Base-by-base conservation (phyloP, 805 yeast genomes). In the Candida silvatica region DNA sequence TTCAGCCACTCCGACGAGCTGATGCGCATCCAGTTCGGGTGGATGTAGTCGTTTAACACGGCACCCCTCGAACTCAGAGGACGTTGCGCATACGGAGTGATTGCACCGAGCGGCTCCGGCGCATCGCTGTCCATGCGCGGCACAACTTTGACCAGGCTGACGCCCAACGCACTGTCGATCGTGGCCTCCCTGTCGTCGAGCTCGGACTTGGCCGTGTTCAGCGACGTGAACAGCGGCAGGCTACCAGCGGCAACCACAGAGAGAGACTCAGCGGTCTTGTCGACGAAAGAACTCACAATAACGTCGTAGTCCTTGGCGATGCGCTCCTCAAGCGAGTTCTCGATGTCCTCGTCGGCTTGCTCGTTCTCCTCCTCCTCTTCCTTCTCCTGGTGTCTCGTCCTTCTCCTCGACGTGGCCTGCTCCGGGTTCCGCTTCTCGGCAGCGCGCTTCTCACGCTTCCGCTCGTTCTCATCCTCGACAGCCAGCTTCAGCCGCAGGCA, bases 221-320 rank as follows among this genome's bases (percentile, higher is more conserved):
- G 58, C 0, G 95, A 80, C 5, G 95, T 71, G 52, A 92, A 90
- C 33, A 92, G 63, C 11, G 96, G 94, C 20, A 74, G 67, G 27
- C 79, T 86, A 28, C 71, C 71, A 15, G 72, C 71, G 3, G 81
- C 75, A 7, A 72, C 58, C 23, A 79, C 56, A 39, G 68, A 71
- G 41, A 71, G 67, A 0, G 87, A 74, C 55, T 88, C 92, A n/a
- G 74, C 73, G 35, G 77, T 69, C 3, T 71, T 62, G 6, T 66
- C 51, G 7, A 62, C 52, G 46, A 74, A 77, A 27, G 66, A 59
- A 1, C 69, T 61, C 1, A 81, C 64, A 14, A 83, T 77, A 38
- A 71, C 67, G 23, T 69, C 66, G 47, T 76, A 83, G 48, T 81
- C 90, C 20, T 66, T 66, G 1, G 68, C 54, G 27, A 82, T 51